Evolutionary conservation across 495 filamentous ascomycete species (phyloP), one percentile per base, ranked within the genome.

Genomic region (Neurospora sublineolata): DNA sequence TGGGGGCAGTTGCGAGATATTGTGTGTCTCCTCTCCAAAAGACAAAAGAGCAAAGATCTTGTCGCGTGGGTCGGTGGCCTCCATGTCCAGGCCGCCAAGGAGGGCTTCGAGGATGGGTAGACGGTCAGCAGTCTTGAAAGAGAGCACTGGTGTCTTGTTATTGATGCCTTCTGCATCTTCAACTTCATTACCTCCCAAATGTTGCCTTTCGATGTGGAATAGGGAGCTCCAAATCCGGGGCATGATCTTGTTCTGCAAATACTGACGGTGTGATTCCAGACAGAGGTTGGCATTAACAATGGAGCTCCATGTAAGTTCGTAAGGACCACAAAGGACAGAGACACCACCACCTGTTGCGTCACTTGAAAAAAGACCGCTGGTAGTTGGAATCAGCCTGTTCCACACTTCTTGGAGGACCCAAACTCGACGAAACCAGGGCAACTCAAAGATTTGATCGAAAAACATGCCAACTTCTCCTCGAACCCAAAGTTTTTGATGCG

Each of bases 21-120:
- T 18, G 20, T 37, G 41, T n/a, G 71, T 73, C 37, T 73, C 71
- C n/a, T 44, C 46, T 4, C 71, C 71, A 46, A 73, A 73, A 8
- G 71, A 16, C 10, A 73, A 38, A 16, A 73, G 11, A 3, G 71
- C 71, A 67, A 67, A 73, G 10, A 73, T 68, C 27, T 73, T 70
- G 37, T 73, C 71, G 11, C 71, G 69, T 8, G 68, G 68, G 46
- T 73, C 68, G 16, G 71, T 73, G 40, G 71, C 68, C 37, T 73
- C 69, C 44, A 70, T 38, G 27, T 70, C 68, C 68, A 72, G 46
- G 3, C 41, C 71, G 12, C 33, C 44, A 3, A 69, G 42, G 44
- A 72, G 40, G 4, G 67, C 68, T 38, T 72, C 23, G 11, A 72
- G 68, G 12, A 72, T 69, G 4, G 71, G 58, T 37, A 69, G 37